Evolutionary conservation across 73 alveolate genomes (phyloP), one percentile per base, ranked within the genome.

Genomic region (Paramecium pentaurelia): DNA sequence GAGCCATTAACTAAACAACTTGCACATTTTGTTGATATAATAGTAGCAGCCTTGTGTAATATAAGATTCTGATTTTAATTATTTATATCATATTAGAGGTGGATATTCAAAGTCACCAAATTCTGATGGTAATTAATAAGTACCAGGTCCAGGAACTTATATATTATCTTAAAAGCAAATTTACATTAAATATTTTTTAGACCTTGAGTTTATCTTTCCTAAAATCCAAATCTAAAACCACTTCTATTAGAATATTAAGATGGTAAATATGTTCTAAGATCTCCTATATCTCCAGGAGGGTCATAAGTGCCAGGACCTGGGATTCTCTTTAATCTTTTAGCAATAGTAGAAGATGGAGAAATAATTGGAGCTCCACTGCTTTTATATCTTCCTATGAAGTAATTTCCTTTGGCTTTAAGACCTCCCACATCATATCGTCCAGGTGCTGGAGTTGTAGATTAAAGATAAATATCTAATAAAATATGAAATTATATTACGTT

Each of bases 1-100:
- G 94, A 89, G 47, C 86, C 90, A 6, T 38, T 89, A 44, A 71
- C 94, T 6, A 89, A 49, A 89, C 49, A 89, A 71, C 75, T 80
- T 8, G 58, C 91, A 20, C 30, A 49, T 44, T 80, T 80, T 47
- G 73, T 80, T 40, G 91, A 80, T 25, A 45, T 80, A 6, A 45
- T 80, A 18, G 73, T 49, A n/a, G 71, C 91, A 22, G 91, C 91
- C 28, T 45, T 80, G 75, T 32, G 47, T 80, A 80, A 80, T 80
- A 80, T 80, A 27, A 80, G 58, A 80, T 80, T 80, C 30, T 80
- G 91, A 80, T 80, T 80, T 44, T 42, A 80, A 80, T 80, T 80
- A 49, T 80, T 40, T 80, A 38, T 42, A 47, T 80, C 73, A 20
- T 44, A 25, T 25, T 4, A 40, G 49, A 80, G 77, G 51, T 80